A percentile compares a stretch with the other conserved stretches of the same genome.
Conservation (phyloP, 2,329 filamentous ascomycete genomes). For the Colletotrichum sp. region DNA sequence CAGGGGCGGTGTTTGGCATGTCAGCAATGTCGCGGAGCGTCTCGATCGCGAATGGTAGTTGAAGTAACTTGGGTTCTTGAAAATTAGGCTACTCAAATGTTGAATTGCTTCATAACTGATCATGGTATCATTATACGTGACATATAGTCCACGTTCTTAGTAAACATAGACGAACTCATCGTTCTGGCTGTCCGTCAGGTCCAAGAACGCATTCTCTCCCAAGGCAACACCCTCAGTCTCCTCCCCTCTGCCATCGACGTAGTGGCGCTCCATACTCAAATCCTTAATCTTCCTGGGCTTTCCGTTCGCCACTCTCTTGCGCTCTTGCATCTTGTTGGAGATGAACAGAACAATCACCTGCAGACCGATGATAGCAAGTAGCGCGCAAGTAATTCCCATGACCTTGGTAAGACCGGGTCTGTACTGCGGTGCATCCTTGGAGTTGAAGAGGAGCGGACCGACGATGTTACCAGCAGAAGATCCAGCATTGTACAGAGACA, state of each 20-base stretch:
- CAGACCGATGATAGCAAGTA: slow-evolving; percentile 31
- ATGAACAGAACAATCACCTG: slow-evolving; percentile 10
- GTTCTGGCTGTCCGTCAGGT: slow-evolving; percentile 70
- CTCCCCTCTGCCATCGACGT: slow-evolving; percentile 38
- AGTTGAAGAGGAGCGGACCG: slow-evolving; percentile 67
- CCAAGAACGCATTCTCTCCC: slow-evolving; percentile 59
- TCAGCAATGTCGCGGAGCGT: background rate
- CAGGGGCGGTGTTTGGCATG: background rate
- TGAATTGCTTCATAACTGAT: background rate
- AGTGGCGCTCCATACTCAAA: slow-evolving; percentile 63
- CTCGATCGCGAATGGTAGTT: background rate
- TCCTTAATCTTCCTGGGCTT: slow-evolving; percentile 64
- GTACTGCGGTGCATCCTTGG: slow-evolving; percentile 63
- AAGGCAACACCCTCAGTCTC: slow-evolving; percentile 32
- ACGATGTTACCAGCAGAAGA: slow-evolving; percentile 70
- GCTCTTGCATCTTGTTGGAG: slow-evolving; percentile 59
- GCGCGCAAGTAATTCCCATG: slow-evolving; percentile 57
- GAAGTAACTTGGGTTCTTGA: background rate
- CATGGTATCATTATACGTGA: background rate
- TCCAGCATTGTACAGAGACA: slow-evolving; percentile 69
- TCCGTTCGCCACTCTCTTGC: slow-evolving; percentile 60
- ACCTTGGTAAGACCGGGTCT: slow-evolving; percentile 61
- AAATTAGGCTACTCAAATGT: background rate
- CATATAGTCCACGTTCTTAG: background rate
- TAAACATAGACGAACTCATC: slow-evolving; percentile 68